Conservation (phyloP, 768 basidiomycete species). For the Lactifluus pinguis region DNA sequence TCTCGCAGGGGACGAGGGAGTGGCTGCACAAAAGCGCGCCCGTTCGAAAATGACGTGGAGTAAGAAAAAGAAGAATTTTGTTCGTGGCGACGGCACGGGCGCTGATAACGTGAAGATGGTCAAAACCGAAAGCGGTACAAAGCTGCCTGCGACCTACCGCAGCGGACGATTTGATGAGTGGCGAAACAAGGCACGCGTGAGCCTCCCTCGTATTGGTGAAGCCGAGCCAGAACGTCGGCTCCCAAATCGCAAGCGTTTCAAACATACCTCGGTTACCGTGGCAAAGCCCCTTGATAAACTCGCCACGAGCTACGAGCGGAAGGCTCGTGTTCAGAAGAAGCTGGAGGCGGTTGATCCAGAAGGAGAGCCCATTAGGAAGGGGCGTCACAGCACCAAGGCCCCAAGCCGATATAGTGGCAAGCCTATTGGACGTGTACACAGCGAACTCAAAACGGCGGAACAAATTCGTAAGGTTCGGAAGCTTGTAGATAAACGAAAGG, state of each 20-base stretch:
- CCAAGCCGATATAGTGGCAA: constrained; percentile 49
- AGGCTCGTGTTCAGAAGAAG: constrained; percentile 53
- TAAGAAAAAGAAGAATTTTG: constrained; percentile 91
- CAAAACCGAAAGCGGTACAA: constrained; percentile 83
- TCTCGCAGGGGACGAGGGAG: constrained; percentile 68
- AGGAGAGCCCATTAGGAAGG: constrained; percentile 25
- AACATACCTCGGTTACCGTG: constrained; percentile 53
- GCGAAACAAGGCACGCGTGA: constrained; percentile 69
- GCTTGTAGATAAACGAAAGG: constrained; percentile 51
- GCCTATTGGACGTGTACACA: constrained; percentile 55
- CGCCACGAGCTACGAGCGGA: constrained; percentile 65
- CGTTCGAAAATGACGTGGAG: constrained; percentile 67
- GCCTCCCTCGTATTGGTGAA: constrained; percentile 78
- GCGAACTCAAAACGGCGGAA: constrained; percentile 77
- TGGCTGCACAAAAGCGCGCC: constrained; percentile 49
- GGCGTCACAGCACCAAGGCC: constrained; percentile 23
- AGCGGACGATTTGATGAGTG: constrained; percentile 95
- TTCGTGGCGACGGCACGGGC: constrained; percentile 76
- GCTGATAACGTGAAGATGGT: constrained; percentile 93
- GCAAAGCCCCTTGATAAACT: constrained; percentile 76
- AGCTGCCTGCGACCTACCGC: constrained; percentile 84
- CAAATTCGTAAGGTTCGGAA: constrained; percentile 78
- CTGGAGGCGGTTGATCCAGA: constrained; percentile 26
- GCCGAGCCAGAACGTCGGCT: constrained; percentile 43
- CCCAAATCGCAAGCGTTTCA: constrained; percentile 44